A percentile compares a stretch with the other conserved stretches of the same genome.
Evolutionary conservation across 2,329 filamentous ascomycete species (phyloP).

Genomic region (Fusarium coicis): DNA sequence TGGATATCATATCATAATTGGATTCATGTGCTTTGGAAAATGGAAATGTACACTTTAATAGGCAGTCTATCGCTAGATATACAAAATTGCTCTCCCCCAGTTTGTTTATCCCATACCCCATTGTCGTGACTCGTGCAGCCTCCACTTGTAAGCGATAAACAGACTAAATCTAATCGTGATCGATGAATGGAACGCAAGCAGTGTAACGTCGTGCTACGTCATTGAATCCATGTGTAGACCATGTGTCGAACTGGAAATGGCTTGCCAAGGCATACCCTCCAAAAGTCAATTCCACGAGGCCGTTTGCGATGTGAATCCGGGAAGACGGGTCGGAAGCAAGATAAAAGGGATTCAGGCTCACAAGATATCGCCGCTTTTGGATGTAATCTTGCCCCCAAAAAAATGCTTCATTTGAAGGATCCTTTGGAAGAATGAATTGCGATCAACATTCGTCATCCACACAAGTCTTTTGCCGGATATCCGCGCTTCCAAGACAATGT

Average conservation of each 20-base stretch:
- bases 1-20: conserved; percentile 21
- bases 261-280: not conserved
- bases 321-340: not conserved
- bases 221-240: not conserved
- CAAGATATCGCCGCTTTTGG: not conserved
- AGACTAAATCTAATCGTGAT: not conserved
- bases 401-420: not conserved
- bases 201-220: not conserved
- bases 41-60: conserved; percentile 19
- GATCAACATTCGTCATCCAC: not conserved
- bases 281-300: not conserved
- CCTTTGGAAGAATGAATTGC: not conserved
- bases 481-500: not conserved
- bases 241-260: not conserved
- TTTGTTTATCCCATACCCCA: conserved; percentile 40
- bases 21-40: conserved; percentile 9
- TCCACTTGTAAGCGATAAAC: not conserved
- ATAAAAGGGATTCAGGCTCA: not conserved
- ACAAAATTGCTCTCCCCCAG: not conserved
- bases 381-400: not conserved
- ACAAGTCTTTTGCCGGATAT: not conserved
- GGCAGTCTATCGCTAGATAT: conserved; percentile 1
- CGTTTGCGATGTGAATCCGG: not conserved
- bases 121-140: conserved; percentile 24
- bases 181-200: not conserved